Base-by-base conservation (phyloP, 2,329 filamentous ascomycete species). In the Phialophora verrucosa region DNA sequence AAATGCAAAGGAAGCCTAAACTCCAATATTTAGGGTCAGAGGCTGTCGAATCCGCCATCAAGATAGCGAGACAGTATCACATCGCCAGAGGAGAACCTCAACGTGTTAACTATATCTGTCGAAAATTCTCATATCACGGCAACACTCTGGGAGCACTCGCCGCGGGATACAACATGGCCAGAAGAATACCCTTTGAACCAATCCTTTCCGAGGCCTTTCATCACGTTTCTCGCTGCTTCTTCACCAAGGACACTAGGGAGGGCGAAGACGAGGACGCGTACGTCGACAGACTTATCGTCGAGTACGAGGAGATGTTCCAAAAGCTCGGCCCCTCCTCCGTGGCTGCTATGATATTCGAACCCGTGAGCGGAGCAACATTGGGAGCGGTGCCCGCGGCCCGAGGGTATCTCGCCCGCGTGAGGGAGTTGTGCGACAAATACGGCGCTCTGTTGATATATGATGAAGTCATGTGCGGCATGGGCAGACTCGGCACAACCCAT, bases 381-480 rank as follows among this genome's bases (percentile, higher is more conserved):
- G 86, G 85, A 2, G 84, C 81, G 54, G 81, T 85, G 0, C 78
- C 84, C 0, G 73, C 86, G 0, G 76, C 83, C 0, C 72, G 76
- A 0, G 85, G 85, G 0, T 90, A 89, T 62, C 81, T 87, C 66
- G 73, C 78, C 14, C 82, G 81, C 5, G 78, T 87, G 66, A 80
- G 82, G 59, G 73, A 76, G 0, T 77, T 89, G 0, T 89, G 87
- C 73, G 78, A 84, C 20, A 81, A 82, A 66, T 82, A 94, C 73
- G 91, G 89, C 0, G 87, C 88, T 0, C 83, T 95, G 0, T 81
- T 95, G 14, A 89, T 94, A 47, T 78, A 94, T 0, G 92, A 95
- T 73, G 77, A 79, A 55, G 79, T 87, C 59, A 87, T 87, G 84
- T 84, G 82, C 67, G 66, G 86, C 1, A 84, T 85, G 79, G 86